A percentile compares a stretch with the other conserved stretches of the same genome.
Evolutionary conservation across 1,284 basidiomycete species (phyloP).

Genomic region (Lignosus rhinocerotis): DNA sequence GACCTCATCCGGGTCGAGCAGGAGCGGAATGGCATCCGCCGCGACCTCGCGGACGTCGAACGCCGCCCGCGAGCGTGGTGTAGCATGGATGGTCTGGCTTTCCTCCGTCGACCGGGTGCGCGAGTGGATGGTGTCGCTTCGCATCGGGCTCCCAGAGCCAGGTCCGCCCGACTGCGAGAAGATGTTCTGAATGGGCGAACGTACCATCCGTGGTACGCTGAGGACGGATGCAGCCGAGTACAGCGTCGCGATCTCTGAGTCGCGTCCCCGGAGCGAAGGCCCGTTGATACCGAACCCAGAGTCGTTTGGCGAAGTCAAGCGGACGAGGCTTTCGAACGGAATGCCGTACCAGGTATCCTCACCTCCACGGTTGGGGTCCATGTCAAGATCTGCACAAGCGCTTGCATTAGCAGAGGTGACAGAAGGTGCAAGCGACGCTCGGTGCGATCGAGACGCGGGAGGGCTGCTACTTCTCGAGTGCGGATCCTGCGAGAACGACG

Average conservation of each 20-base stretch:
- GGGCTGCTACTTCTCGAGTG: slow-evolving; percentile 23
- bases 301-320: slow-evolving; percentile 76
- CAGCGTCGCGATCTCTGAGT: slow-evolving; percentile 80
- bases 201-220: slow-evolving; percentile 55
- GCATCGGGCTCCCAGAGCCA: slow-evolving; percentile 10
- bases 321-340: slow-evolving; percentile 80
- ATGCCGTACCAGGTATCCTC: slow-evolving; percentile 53
- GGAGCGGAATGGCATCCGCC: slow-evolving; percentile 73
- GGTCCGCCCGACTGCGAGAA: slow-evolving; percentile 26
- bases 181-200: slow-evolving; percentile 37
- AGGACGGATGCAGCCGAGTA: slow-evolving; percentile 81
- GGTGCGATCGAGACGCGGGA: slow-evolving; percentile 13
- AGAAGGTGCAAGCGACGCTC: slow-evolving; percentile 22
- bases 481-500: slow-evolving; percentile 4
- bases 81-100: slow-evolving; percentile 36
- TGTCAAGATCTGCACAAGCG: slow-evolving; percentile 8
- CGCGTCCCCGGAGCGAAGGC: slow-evolving; percentile 42
- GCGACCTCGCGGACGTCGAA: slow-evolving; percentile 85
- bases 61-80: slow-evolving; percentile 49
- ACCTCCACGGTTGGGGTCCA: slow-evolving; percentile 36
- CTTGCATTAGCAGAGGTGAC: slow-evolving; percentile 8
- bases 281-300: slow-evolving; percentile 40
- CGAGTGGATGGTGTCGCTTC: slow-evolving; percentile 26
- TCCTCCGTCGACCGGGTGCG: slow-evolving; percentile 36
- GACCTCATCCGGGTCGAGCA: slow-evolving; percentile 63